A percentile compares a stretch with the other conserved stretches of the same genome.
phyloP scores from a whole-genome alignment of 164 flowering plant genomes.

The Amborella trichopoda region DNA sequence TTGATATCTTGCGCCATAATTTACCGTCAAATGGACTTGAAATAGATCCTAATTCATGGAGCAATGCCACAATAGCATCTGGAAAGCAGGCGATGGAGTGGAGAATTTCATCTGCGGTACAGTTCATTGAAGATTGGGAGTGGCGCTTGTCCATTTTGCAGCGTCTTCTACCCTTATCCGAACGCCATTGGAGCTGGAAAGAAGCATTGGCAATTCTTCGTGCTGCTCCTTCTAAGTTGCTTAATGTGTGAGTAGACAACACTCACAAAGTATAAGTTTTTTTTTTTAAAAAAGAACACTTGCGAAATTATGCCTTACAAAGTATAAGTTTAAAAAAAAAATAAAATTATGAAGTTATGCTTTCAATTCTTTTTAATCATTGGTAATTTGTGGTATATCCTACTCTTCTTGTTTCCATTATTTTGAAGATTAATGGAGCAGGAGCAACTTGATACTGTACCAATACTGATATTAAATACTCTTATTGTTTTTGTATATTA shows the following conservation, averaged over 20 bases:
- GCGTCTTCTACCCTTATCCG: conserved; percentile 82
- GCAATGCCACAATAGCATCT: conserved; percentile 20
- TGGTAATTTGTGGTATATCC: too few relatives aligned
- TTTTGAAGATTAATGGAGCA: too few relatives aligned
- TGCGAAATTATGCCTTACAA: too few relatives aligned
- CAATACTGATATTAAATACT: too few relatives aligned
- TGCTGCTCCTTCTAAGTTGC: conserved; percentile 93
- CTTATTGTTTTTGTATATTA: too few relatives aligned
- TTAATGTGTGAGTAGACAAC: conserved; percentile 68
- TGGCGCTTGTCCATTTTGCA: conserved; percentile 95
- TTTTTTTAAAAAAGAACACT: too few relatives aligned
- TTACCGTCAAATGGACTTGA: conserved; percentile 30
- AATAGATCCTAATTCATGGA: conserved; percentile 28
- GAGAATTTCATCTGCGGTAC: conserved; percentile 57
- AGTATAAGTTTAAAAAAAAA: too few relatives aligned
- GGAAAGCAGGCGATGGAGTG: conserved; percentile 74
- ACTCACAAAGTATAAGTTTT: too few relatives aligned
- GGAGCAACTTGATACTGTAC: too few relatives aligned
- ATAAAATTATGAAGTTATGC: too few relatives aligned
- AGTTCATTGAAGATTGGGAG: conserved; percentile 89
- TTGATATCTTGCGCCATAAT: conserved; percentile 46
- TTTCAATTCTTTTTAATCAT: too few relatives aligned
- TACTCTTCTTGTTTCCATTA: too few relatives aligned
- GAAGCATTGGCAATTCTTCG: conserved; percentile 85
- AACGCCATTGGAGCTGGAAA: conserved; percentile 91